Evolutionary conservation across 495 filamentous ascomycete species (phyloP), one percentile per base, ranked within the genome.

Genomic region (Neurospora terricola): DNA sequence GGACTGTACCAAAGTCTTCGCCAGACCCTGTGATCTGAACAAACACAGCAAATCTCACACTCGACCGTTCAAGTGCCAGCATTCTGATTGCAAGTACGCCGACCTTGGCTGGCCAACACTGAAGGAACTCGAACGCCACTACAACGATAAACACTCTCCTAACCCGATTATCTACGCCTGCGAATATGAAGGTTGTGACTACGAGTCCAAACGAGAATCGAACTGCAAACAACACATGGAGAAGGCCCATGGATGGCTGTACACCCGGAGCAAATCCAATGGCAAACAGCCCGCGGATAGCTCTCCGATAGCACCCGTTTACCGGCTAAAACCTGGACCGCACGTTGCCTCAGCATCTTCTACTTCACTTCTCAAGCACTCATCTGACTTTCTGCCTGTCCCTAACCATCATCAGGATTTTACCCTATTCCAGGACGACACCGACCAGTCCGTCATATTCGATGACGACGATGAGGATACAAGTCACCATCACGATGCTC

Each of bases 141-240:
- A 91, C 80, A 97, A 97, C 78, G 96, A 99, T 82, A 97, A 95
- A 81, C 96, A 99, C 81, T 92, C 92, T 21, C 79, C 82, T 18
- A 84, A 87, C 16, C 93, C 96, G 4, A 82, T 85, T 16, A 86
- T 92, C 79, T 97, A 87, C 81, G 86, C 89, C 73, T 99, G 96
- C 83, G 81, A 86, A 9, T 98, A 89, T 79, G 80, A 86, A 70
- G 90, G 90, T n/a, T 99, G 96, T 86, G 85, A 90, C 0, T 99
- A 98, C 82, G 87, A 90, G 73, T 97, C 94, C 62, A 98, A 97
- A 84, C 90, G 96, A 45, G 92, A 97, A 82, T 96, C 92, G 79
- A 99, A 99, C 82, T 97, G 93, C 88, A 98, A 98, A 81, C 96
- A 99, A 80, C 96, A 99, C 81, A 99, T 99, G 96, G 96, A 99